Percentiles rank a stretch among this genome's conserved stretches.
Conservation (phyloP, 176 grass and related monocot genomes). For the Puya raimondii region DNA sequence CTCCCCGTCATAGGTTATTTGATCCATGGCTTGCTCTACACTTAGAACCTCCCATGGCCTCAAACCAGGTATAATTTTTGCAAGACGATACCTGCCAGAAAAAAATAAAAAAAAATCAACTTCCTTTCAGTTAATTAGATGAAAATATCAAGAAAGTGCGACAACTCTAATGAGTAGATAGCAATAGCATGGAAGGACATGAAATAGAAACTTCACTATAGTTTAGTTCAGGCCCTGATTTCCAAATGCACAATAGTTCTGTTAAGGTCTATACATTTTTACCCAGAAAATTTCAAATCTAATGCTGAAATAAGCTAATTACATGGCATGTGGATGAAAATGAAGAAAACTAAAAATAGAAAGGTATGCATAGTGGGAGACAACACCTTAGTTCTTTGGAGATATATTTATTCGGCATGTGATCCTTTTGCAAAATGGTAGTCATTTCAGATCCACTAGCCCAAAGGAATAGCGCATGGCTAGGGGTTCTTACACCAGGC, state of each 20-base stretch:
- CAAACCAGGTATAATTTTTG: slow-evolving; percentile 27
- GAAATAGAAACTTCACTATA: no score
- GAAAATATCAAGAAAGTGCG: background rate
- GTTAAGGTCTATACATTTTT: no score
- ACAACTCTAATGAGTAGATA: background rate
- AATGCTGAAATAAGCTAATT: background rate
- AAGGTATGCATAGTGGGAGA: background rate
- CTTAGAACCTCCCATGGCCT: slow-evolving; percentile 35
- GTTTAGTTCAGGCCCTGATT: no score
- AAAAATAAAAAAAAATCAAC: background rate
- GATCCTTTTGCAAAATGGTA: slow-evolving; percentile 25
- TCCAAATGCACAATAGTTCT: no score
- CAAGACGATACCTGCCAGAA: slow-evolving; percentile 19
- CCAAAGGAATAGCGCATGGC: slow-evolving; percentile 29
- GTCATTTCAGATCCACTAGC: slow-evolving; percentile 36
- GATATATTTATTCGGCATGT: slow-evolving; percentile 20
- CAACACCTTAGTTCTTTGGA: slow-evolving; percentile 1
- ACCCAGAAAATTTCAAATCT: no score
- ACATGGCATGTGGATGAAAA: background rate
- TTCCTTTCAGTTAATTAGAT: background rate
- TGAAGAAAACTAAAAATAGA: background rate
- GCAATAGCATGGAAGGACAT: no score
- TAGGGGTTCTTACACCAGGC: slow-evolving; percentile 29
- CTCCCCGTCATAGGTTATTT: slow-evolving; percentile 25
- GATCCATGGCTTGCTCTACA: slow-evolving; percentile 28